Percentiles rank a stretch among this genome's conserved stretches.
These are phyloP conservation scores for Cryptococcus maquisensis DNA, from an alignment of 1,284 basidiomycete species.

Conservation along the genomic window DNA sequence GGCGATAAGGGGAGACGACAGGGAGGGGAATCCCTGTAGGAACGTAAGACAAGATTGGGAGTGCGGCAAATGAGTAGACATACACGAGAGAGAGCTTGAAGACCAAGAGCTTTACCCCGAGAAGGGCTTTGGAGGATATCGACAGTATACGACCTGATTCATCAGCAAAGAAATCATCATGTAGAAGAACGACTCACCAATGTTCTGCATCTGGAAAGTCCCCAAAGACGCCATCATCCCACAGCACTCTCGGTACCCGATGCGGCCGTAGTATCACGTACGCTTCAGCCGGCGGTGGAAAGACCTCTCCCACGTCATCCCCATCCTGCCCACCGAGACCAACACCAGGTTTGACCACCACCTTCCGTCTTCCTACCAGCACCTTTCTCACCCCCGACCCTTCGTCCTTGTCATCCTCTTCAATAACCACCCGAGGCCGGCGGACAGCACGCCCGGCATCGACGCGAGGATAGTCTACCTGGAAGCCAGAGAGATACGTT, in stretches of 20 bases:
- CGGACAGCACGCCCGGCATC: neutral
- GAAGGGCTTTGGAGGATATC: slow-evolving; percentile 5
- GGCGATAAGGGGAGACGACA: slow-evolving; percentile 10
- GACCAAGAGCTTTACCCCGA: slow-evolving; percentile 10
- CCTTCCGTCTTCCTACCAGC: neutral
- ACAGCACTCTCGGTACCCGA: slow-evolving; percentile 3
- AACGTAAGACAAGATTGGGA: neutral
- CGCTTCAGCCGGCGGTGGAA: slow-evolving; percentile 7
- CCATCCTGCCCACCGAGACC: neutral
- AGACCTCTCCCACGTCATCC: neutral
- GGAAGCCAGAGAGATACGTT: slow-evolving; percentile 6
- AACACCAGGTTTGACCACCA: neutral
- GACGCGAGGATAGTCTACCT: slow-evolving; percentile 5
- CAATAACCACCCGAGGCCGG: neutral
- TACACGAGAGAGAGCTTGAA: slow-evolving; percentile 4
- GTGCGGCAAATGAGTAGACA: neutral
- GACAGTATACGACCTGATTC: slow-evolving; percentile 8
- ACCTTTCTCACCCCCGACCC: neutral
- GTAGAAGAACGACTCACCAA: neutral
- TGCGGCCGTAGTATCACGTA: slow-evolving; percentile 11
- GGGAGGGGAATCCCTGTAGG: slow-evolving; percentile 5
- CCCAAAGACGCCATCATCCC: slow-evolving; percentile 8
- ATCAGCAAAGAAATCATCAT: neutral
- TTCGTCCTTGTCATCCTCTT: neutral
- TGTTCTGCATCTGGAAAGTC: neutral